Conservation (phyloP, 306 rosid species). For the Prunus campanulata region DNA sequence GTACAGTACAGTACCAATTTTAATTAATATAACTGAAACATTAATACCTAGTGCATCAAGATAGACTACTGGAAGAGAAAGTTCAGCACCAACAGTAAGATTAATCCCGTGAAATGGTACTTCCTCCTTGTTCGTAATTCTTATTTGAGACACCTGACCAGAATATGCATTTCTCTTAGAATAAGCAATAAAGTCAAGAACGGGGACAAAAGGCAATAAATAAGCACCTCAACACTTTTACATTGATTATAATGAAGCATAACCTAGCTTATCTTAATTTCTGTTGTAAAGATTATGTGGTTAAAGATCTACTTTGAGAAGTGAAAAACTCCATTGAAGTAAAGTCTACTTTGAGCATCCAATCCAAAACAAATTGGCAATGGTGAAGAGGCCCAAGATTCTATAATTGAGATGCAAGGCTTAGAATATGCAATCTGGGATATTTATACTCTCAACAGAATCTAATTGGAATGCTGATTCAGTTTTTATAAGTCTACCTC, state of each 20-base stretch:
- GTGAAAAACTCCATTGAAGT: background rate
- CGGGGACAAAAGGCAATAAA: background rate
- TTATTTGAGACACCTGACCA: constrained; percentile 82
- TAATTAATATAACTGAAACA: constrained; percentile 13
- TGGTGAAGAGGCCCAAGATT: background rate
- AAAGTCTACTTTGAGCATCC: background rate
- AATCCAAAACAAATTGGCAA: no score
- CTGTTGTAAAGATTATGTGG: no score
- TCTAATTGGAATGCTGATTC: background rate
- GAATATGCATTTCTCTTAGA: constrained; percentile 12
- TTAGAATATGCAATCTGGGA: background rate
- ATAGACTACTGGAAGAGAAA: constrained; percentile 63
- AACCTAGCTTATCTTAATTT: no score
- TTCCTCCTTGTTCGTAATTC: constrained; percentile 54
- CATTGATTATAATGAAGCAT: no score
- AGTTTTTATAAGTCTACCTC: background rate
- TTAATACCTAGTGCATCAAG: constrained; percentile 68
- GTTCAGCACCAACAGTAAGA: constrained; percentile 75
- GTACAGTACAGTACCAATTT: background rate
- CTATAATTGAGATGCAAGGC: background rate
- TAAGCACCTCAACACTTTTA: background rate
- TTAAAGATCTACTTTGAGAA: background rate
- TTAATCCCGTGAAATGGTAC: constrained; percentile 48
- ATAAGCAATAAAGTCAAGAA: background rate
- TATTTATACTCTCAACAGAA: no score